Evolutionary conservation across 768 basidiomycete species (phyloP).

Genomic region (Suillus subalutaceus): DNA sequence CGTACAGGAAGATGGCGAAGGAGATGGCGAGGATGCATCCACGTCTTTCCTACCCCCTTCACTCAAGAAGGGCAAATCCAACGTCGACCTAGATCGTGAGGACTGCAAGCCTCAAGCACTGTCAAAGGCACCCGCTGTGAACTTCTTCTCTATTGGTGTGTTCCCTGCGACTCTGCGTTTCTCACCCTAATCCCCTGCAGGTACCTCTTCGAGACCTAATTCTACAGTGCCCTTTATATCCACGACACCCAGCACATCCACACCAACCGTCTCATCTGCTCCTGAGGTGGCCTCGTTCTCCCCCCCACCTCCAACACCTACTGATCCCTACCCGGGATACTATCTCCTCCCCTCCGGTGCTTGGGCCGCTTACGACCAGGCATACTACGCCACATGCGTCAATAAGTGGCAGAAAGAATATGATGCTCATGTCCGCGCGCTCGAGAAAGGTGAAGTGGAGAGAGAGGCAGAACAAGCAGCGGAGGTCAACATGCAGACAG

Average conservation of each 20-base stretch:
- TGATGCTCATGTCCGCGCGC: constrained; percentile 67
- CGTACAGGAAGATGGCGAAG: constrained; percentile 15
- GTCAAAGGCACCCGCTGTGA: constrained; percentile 41
- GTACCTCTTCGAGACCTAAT: constrained; percentile 22
- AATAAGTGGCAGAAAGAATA: constrained; percentile 77
- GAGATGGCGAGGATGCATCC: constrained; percentile 36
- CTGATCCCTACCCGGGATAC: constrained; percentile 85
- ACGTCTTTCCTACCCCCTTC: constrained; percentile 62
- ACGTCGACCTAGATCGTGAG: constrained; percentile 54
- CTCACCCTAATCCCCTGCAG: constrained; percentile 8
- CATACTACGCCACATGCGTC: constrained; percentile 68
- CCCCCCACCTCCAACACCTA: constrained; percentile 72
- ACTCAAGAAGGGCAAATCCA: constrained; percentile 59
- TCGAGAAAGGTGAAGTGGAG: constrained; percentile 74
- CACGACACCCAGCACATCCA: constrained; percentile 11
- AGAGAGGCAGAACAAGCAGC: constrained; percentile 47
- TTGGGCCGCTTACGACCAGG: constrained; percentile 75
- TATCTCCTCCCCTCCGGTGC: constrained; percentile 80
- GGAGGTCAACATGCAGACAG: constrained; percentile 64
- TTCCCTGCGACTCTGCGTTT: constrained; percentile 4
- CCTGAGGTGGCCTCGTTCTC: constrained; percentile 68
- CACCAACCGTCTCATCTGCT: constrained; percentile 59
- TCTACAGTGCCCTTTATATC: constrained; percentile 12
- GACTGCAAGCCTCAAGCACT: constrained; percentile 11
- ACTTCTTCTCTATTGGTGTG: constrained; percentile 74